Evolutionary conservation across 2,329 filamentous ascomycete species (phyloP), one percentile per base, ranked within the genome.

Genomic region (Ascochyta clinopodiicola): DNA sequence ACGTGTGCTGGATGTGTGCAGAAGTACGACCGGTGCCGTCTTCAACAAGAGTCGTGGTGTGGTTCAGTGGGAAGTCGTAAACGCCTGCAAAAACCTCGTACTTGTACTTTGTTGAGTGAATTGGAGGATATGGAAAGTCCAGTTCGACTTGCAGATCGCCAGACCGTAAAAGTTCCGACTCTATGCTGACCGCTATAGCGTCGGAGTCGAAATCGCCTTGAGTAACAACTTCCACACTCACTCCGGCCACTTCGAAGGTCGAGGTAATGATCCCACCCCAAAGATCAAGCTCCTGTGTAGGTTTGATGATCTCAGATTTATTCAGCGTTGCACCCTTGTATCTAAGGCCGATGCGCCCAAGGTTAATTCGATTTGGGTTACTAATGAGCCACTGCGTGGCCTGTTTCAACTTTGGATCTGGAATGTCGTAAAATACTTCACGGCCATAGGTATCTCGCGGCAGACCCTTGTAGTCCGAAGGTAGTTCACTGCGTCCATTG

Each of bases 331-430:
- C 77, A 19, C 75, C 61, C 29, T 72, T 59, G 10, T 82, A 71
- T 17, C 72, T 67, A 21, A 83, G 70, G 1, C 81, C 81, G 21
- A 83, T 76, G 0, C 73, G 77, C 0, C 74, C 81, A 2, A 83
- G 58, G 40, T 83, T 84, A 12, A 82, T 62, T 7, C 82, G 74
- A 59, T 84, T 81, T 0, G 81, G 82, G 52, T 84, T 84, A 42
- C 75, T 71, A 22, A 82, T 82, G 0, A 84, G 63, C 82, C 82
- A 84, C 44, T 83, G 78, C 1, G 79, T 80, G 10, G 77, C 77
- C 22, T 71, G 64, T 25, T 64, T 61, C 19, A 79, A 63, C 2
- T 71, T 72, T 1, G 76, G 73, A 53, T 79, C 78, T 1, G 73
- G 74, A 43, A 77, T 69, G 12, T 75, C 70, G 54, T 79, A 79